Evolutionary conservation across 805 yeast species (phyloP).

Genomic region (Candida berthetii): DNA sequence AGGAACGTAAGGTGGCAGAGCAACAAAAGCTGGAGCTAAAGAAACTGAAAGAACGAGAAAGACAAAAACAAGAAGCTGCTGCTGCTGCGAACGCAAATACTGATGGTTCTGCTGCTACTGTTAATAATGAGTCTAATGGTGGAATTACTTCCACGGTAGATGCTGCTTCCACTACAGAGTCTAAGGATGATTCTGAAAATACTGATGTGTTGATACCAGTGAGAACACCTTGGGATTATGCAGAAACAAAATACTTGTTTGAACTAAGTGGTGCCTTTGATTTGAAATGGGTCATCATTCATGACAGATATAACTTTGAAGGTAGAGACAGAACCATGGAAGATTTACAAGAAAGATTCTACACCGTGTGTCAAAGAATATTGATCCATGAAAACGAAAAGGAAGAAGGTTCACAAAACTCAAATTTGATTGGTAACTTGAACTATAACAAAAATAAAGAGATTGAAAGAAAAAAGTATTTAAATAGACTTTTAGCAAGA

Average conservation of each 20-base stretch:
- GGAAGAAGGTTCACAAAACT: constrained; percentile 35
- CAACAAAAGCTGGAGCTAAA: constrained; percentile 1
- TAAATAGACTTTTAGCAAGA: constrained; percentile 69
- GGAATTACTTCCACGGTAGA: constrained; percentile 9
- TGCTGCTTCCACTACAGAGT: not conserved
- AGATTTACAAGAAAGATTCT: constrained; percentile 80
- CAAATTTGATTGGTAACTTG: constrained; percentile 55
- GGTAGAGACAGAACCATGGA: constrained; percentile 47
- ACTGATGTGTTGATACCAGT: constrained; percentile 24
- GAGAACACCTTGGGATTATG: constrained; percentile 53
- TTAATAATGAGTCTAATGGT: constrained; percentile 18
- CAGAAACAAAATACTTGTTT: constrained; percentile 77
- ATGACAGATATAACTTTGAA: constrained; percentile 45
- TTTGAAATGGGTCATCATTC: constrained; percentile 57
- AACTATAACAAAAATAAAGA: constrained; percentile 70
- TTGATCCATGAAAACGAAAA: constrained; percentile 35
- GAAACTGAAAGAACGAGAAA: constrained; percentile 7
- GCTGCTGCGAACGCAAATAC: not conserved
- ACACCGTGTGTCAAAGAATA: constrained; percentile 55
- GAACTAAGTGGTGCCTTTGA: constrained; percentile 51
- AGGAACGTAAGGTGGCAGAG: not conserved
- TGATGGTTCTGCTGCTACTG: constrained; percentile 3
- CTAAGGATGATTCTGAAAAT: constrained; percentile 3
- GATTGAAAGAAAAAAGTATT: constrained; percentile 70
- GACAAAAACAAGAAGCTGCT: constrained; percentile 7